Percentiles rank a stretch among this genome's conserved stretches.
These are phyloP conservation scores for Leishmania guyanensis DNA, from an alignment of 208 protist species.

Conservation along the genomic window DNA sequence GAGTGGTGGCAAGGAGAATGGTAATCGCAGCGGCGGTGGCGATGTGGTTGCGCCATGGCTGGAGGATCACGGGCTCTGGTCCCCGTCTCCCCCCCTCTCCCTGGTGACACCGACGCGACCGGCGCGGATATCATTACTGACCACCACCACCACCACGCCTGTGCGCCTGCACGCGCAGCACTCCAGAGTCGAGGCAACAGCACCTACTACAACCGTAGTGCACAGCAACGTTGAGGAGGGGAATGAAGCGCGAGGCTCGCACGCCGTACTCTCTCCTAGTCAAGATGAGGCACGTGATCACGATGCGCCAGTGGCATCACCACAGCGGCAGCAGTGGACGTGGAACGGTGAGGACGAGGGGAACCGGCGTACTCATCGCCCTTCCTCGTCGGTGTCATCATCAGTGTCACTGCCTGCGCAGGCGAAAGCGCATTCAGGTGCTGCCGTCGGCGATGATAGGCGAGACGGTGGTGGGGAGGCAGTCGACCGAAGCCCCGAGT, in stretches of 20 bases:
- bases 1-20: background rate
- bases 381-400: background rate
- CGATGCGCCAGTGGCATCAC: background rate
- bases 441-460: background rate
- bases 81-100: background rate
- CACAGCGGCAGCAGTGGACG: background rate
- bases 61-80: conserved; percentile 12
- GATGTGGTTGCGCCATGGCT: conserved; percentile 7
- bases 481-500: background rate
- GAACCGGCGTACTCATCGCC: background rate
- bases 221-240: background rate
- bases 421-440: background rate
- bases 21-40: background rate
- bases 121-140: background rate
- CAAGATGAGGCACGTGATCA: background rate
- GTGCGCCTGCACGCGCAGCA: background rate
- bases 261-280: background rate
- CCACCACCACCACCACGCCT: background rate
- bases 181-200: background rate
- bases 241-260: background rate
- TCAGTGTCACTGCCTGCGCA: background rate
- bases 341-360: background rate
- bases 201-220: background rate
- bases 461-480: background rate
- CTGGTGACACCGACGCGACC: background rate